Evolutionary conservation across 2,329 filamentous ascomycete genomes (phyloP).

Genomic region (Ophiostoma ips): DNA sequence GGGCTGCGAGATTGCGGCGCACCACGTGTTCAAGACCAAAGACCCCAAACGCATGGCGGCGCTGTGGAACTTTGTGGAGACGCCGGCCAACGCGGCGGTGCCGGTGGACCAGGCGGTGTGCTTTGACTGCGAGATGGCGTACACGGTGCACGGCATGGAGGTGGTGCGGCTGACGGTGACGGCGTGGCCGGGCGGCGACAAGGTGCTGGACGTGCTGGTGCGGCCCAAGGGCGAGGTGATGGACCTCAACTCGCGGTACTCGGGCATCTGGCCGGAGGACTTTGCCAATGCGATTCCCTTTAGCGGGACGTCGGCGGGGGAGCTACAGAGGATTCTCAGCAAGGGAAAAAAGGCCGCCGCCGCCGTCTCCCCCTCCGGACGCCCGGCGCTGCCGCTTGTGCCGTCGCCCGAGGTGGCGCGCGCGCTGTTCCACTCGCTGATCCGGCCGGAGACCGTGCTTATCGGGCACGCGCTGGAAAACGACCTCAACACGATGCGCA

Average conservation of each 20-base stretch:
- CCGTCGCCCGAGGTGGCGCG: conserved; percentile 62
- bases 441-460: conserved; percentile 65
- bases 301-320: conserved; percentile 13
- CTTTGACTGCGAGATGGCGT: conserved; percentile 97
- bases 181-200: conserved; percentile 65
- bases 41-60: conserved; percentile 63
- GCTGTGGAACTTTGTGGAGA: conserved; percentile 66
- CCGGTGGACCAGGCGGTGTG: conserved; percentile 50
- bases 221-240: conserved; percentile 15
- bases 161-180: conserved; percentile 81
- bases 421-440: conserved; percentile 58
- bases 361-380: neutral
- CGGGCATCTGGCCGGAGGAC: conserved; percentile 69
- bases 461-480: conserved; percentile 94
- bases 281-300: conserved; percentile 54
- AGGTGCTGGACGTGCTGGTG: conserved; percentile 55
- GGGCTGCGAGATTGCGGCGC: conserved; percentile 57
- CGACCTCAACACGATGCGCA: conserved; percentile 57
- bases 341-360: conserved; percentile 12
- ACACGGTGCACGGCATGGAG: conserved; percentile 78
- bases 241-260: conserved; percentile 65
- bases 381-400: conserved; percentile 52
- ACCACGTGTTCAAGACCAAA: conserved; percentile 79
- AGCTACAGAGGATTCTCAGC: neutral
- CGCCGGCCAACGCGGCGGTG: conserved; percentile 48